Base-by-base conservation (phyloP, 306 rosid genomes). In the Canavalia ensiformis region DNA sequence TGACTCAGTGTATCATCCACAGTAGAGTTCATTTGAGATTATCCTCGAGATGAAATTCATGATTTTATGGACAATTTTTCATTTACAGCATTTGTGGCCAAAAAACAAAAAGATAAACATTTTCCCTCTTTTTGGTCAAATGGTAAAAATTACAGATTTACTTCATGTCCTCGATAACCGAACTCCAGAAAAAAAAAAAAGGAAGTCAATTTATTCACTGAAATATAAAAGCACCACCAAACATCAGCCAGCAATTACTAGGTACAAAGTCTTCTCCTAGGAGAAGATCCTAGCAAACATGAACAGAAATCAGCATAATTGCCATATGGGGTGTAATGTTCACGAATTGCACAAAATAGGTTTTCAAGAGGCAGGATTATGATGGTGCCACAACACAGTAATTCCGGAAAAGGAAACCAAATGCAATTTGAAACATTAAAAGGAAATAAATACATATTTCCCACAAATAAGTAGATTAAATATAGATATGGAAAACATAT, bases 91-190 rank as follows among this genome's bases (percentile, higher is more conserved):
- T 60, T 50, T 58, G n/a, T 57, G 45, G 44, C 31, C n/a, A 64
- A 9, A 76, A 28, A 13, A 10, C 25, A 6, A 51, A 34, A 4
- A 25, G 46, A 28, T 3, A 35, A 29, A 25, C 6, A 8, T 28
- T 39, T n/a, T 7, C 30, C 39, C 69, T 28, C 35, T 11, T 66
- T 67, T 45, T 33, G 30, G 37, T 57, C 75, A 82, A 82, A 75
- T 57, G 46, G 11, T 66, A 76, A 82, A 42, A 80, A 47, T 35
- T 58, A 62, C 25, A 46, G 50, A 57, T 70, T 49, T 55, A 58
- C 57, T 69, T 45, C 25, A 18, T 18, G 25, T 69, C 52, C 74
- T 39, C 10, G n/a, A 70, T 13, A 67, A 35, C 5, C 56, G 25
- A 47, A 30, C 59, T 12, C 76, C 44, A 52, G 44, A 52, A 59